Base-by-base conservation (phyloP, 495 filamentous ascomycete genomes). In the Penicillium cosmopolitanum region DNA sequence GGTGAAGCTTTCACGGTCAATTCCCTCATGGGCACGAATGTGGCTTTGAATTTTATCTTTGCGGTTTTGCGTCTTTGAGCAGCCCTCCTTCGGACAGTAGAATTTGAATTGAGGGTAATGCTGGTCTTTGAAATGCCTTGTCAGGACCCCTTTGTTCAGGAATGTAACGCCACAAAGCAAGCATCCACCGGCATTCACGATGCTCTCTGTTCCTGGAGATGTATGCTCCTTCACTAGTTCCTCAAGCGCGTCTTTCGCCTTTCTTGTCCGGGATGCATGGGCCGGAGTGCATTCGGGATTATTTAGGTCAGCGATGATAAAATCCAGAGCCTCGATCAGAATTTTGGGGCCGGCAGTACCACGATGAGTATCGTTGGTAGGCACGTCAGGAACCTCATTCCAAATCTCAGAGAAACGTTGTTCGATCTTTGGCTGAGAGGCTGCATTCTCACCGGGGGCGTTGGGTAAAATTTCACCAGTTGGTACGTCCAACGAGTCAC, bases 21-120 rank as follows among this genome's bases (percentile, higher is more conserved):
- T 31, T 8, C 23, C 23, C 4, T 1, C 9, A 15, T 55, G 53
- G 8, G 8, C 13, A 21, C 25, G 40, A 4, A 46, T 34, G 18
- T 55, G 53, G 2, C 8, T 6, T 1, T 18, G 1, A 8, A 55
- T 47, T 13, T 48, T 55, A 21, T 55, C 53, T 15, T 53, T 53
- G n/a, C 51, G 31, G 25, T 16, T 10, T 18, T 53, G 38, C 23
- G 11, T 25, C 35, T 18, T 28, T 23, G 15, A 5, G 31, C 51
- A 53, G 15, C 35, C 33, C 10, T 9, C 4, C 10, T 38, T 21
- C 2, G 51, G 40, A 9, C 53, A 55, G 15, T 3, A n/a, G 42
- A 21, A 48, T n/a, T 35, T 15, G 7, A 12, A 47, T 4, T 55
- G 12, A 15, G 40, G 53, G 13, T 34, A 35, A 42, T 55, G 53